phyloP scores from a whole-genome alignment of 75 land plant species.

The Picea glauca region DNA sequence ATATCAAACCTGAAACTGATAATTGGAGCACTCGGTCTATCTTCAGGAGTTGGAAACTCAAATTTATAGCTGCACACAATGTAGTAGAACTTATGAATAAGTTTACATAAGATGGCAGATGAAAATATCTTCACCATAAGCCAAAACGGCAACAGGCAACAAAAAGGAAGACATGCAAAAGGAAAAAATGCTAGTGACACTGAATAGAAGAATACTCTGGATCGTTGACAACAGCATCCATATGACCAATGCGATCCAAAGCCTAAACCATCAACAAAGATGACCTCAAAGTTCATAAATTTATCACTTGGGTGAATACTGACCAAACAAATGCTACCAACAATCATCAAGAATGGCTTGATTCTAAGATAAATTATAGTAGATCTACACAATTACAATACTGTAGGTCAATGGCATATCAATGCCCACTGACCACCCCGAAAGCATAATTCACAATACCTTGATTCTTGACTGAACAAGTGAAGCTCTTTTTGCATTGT shows the following conservation, averaged over 20 bases:
- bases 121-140: slow-evolving; percentile 2
- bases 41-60: slow-evolving; percentile 99
- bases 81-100: not conserved
- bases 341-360: not conserved
- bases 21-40: slow-evolving; percentile 90
- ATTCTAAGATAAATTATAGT: not conserved
- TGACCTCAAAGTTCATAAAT: not conserved
- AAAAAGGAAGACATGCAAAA: not conserved
- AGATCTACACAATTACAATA: not conserved
- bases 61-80: slow-evolving; percentile 85
- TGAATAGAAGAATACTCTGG: slow-evolving; percentile 42
- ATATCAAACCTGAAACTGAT: slow-evolving; percentile 92
- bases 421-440: not conserved
- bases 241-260: slow-evolving; percentile 85
- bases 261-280: slow-evolving; percentile 46
- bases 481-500: slow-evolving; percentile 98
- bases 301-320: not conserved
- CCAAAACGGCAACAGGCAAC: not conserved
- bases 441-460: slow-evolving; percentile 30
- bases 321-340: not conserved
- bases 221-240: slow-evolving; percentile 94
- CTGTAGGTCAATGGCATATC: not conserved
- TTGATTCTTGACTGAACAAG: slow-evolving; percentile 99
- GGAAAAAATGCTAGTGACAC: not conserved
- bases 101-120: not conserved